phyloP scores from a whole-genome alignment of 768 basidiomycete species.

The Tulasnella sp. region DNA sequence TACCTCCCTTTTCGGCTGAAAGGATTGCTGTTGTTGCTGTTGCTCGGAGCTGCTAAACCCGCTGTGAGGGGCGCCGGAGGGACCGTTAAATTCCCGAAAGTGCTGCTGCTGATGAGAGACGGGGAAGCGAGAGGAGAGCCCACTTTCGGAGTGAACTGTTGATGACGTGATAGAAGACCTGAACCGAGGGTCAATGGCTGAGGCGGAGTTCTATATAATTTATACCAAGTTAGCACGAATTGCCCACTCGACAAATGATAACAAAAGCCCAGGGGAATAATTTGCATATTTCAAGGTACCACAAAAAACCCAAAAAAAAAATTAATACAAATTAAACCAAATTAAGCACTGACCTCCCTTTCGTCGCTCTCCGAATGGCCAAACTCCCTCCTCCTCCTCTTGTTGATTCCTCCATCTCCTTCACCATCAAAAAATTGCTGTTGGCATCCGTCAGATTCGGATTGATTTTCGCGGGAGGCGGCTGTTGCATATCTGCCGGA shows the following conservation, averaged over 20 bases:
- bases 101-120: constrained; percentile 7
- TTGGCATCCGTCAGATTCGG: not conserved
- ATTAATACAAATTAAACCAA: too few species aligned
- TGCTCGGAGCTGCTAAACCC: not conserved
- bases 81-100: not conserved
- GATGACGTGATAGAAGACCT: too few species aligned
- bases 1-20: too few species aligned
- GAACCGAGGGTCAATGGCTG: constrained; percentile 6
- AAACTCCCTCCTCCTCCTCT: constrained; percentile 7
- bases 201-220: constrained; percentile 7
- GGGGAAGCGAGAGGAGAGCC: constrained; percentile 13
- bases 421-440: constrained; percentile 8
- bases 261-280: not conserved
- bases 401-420: constrained; percentile 1
- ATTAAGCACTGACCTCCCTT: not conserved
- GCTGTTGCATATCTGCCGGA: constrained; percentile 12
- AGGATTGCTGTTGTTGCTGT: constrained; percentile 8
- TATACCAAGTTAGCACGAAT: constrained; percentile 7
- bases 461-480: constrained; percentile 14
- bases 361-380: not conserved
- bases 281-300: not conserved
- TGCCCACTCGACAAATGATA: not conserved
- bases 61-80: constrained; percentile 10
- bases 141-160: constrained; percentile 13
- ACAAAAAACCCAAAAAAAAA: not conserved